Evolutionary conservation across 148 eudicot genomes (phyloP), one percentile per base, ranked within the genome.

Genomic region (Camellia lanceoleosa): DNA sequence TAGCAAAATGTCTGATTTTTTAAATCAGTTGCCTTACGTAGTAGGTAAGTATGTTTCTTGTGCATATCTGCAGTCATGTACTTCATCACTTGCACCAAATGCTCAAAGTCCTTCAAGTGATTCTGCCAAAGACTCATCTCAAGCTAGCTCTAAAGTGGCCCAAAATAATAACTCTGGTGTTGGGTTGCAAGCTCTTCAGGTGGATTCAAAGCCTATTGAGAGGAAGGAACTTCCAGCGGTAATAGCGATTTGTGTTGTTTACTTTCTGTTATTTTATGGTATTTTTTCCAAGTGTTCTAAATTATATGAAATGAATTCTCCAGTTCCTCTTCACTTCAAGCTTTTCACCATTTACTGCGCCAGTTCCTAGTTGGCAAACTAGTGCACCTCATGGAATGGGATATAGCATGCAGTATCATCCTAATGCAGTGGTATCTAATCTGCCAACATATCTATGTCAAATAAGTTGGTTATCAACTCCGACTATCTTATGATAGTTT

Each of bases 201-300:
- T 15, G 61, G 91, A 84, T 12, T 49, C 86, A 73, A 85, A 64
- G 55, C 65, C 88, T 75, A 73, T 59, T 30, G 92, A 83, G 81
- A 90, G 91, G 78, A 80, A 80, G 68, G 95, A 89, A 76, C 90
- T 93, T 81, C 95, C 95, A 19, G 84, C 83, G 71, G 97, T 94
- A 85, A 79, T 84, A 69, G 79, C 19, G 8, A 18, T 13, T 58
- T 70, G 23, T 62, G 44, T 56, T 52, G 7, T 58, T 49, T 63
- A 75, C 72, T 76, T 62, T 41, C 68, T 74, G 54, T n/a, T 20
- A 23, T 81, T 58, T 47, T 30, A 4, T 10, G 47, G 5, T 80
- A 14, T 14, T 59, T 61, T 51, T 7, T 46, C 47, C 14, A 75
- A 23, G 12, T 13, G 20, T 5, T 10, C 20, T 61, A 41, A 51